These are phyloP conservation scores for Penicillium verhagenii DNA, from an alignment of 495 filamentous ascomycete species.

Conservation along the genomic window DNA sequence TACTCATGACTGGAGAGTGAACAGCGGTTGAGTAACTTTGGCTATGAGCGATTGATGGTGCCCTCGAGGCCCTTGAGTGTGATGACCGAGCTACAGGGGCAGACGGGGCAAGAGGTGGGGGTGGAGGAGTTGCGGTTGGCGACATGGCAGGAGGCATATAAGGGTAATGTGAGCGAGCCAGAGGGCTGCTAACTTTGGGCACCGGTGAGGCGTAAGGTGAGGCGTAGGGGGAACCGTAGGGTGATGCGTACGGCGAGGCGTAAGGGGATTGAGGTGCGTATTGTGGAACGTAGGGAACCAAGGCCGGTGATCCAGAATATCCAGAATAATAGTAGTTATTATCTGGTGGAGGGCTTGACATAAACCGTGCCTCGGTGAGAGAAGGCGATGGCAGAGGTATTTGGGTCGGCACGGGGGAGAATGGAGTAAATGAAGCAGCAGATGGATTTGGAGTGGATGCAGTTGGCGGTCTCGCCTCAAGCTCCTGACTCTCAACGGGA, in stretches of 20 bases:
- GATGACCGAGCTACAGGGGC: background rate
- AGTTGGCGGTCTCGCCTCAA: slow-evolving; percentile 5
- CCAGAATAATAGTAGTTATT: slow-evolving; percentile 12
- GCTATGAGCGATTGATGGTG: slow-evolving; percentile 23
- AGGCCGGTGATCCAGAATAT: slow-evolving; percentile 3
- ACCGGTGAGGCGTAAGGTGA: slow-evolving; percentile 33
- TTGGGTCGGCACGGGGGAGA: slow-evolving; percentile 26
- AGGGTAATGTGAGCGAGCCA: slow-evolving; percentile 37
- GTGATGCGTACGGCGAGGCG: slow-evolving; percentile 12
- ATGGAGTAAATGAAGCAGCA: slow-evolving; percentile 17
- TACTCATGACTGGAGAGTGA: slow-evolving; percentile 41
- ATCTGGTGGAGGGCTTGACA: slow-evolving; percentile 22
- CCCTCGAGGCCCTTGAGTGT: background rate
- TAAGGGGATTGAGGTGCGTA: slow-evolving; percentile 6
- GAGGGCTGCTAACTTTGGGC: slow-evolving; percentile 41
- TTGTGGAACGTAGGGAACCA: slow-evolving; percentile 6
- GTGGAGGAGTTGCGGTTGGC: slow-evolving; percentile 31
- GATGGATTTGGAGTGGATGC: slow-evolving; percentile 1
- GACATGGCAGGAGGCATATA: slow-evolving; percentile 43
- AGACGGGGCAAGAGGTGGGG: background rate
- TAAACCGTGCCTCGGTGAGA: slow-evolving; percentile 28
- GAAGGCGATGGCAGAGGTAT: slow-evolving; percentile 34
- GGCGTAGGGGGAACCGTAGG: slow-evolving; percentile 19
- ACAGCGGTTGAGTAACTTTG: slow-evolving; percentile 33
- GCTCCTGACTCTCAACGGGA: slow-evolving; percentile 8